Percentiles rank a stretch among this genome's conserved stretches.
These are phyloP conservation scores for Polygonum aviculare DNA, from an alignment of 148 eudicot species.

Conservation along the genomic window DNA sequence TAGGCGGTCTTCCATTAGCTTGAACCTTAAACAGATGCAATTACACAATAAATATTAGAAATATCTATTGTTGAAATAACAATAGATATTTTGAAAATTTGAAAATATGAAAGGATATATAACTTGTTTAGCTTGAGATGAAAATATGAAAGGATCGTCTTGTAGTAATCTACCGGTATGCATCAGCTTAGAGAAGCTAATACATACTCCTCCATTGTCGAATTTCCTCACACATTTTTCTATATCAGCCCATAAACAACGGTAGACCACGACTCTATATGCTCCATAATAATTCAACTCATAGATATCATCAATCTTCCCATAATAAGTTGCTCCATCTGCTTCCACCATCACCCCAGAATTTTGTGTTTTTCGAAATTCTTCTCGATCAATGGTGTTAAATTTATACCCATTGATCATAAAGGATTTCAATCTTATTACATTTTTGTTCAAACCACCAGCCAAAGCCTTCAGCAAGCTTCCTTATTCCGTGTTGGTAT, in stretches of 20 bases:
- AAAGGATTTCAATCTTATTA: neutral
- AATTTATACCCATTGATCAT: neutral
- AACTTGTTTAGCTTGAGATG: too few relatives aligned
- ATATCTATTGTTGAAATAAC: too few relatives aligned
- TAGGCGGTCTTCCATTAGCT: neutral
- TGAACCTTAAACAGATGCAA: neutral
- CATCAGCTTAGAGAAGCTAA: neutral
- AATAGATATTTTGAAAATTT: too few relatives aligned
- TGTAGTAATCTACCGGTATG: too few relatives aligned
- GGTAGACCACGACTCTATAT: neutral
- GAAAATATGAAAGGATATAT: too few relatives aligned
- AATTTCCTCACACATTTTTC: neutral
- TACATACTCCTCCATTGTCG: neutral
- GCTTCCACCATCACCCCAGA: constrained; percentile 10
- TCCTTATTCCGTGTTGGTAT: neutral
- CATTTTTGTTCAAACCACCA: neutral
- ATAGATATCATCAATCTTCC: neutral
- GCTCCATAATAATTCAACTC: constrained; percentile 11
- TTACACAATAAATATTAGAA: neutral
- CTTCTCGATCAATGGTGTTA: neutral
- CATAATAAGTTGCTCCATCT: constrained; percentile 9
- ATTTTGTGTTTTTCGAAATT: constrained; percentile 11
- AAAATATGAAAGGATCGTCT: too few relatives aligned
- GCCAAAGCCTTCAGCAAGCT: neutral
- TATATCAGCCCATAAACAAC: neutral